phyloP scores from a whole-genome alignment of 305 asterid genomes.

The Fraxinus xanthoxyloides region DNA sequence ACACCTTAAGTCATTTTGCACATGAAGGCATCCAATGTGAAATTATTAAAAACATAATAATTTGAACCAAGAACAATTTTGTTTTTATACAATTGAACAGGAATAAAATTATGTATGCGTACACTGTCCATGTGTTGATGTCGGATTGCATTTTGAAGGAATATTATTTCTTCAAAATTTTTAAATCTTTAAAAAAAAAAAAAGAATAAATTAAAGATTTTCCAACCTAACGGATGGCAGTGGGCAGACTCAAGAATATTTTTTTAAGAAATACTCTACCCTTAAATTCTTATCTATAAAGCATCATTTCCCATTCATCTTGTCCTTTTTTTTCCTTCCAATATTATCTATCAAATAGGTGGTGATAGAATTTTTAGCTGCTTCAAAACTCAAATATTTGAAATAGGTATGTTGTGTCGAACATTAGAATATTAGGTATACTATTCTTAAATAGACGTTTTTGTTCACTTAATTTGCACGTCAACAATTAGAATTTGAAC shows the following conservation, averaged over 20 bases:
- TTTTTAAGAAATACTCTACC: constrained; percentile 11
- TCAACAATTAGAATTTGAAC: background rate
- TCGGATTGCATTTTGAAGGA: constrained; percentile 14
- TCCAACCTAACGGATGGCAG: background rate
- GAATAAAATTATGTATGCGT: background rate
- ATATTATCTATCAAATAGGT: background rate
- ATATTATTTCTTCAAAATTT: background rate
- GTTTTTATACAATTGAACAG: constrained; percentile 9
- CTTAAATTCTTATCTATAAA: constrained; percentile 23
- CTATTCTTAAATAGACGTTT: background rate
- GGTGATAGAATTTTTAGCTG: background rate
- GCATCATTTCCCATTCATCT: constrained; percentile 25
- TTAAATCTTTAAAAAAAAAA: background rate
- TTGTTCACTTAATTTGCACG: background rate
- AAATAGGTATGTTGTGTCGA: background rate
- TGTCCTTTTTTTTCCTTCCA: constrained; percentile 16
- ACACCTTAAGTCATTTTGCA: background rate
- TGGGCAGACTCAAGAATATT: constrained; percentile 11
- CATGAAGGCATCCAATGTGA: constrained; percentile 29
- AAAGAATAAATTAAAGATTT: background rate
- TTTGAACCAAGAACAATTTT: constrained; percentile 23
- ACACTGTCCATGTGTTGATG: constrained; percentile 49
- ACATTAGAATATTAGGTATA: background rate
- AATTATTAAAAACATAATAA: constrained; percentile 19
- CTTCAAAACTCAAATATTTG: background rate